Base-by-base conservation (phyloP, 2,329 filamentous ascomycete species). In the Sclerotinia borealis region DNA sequence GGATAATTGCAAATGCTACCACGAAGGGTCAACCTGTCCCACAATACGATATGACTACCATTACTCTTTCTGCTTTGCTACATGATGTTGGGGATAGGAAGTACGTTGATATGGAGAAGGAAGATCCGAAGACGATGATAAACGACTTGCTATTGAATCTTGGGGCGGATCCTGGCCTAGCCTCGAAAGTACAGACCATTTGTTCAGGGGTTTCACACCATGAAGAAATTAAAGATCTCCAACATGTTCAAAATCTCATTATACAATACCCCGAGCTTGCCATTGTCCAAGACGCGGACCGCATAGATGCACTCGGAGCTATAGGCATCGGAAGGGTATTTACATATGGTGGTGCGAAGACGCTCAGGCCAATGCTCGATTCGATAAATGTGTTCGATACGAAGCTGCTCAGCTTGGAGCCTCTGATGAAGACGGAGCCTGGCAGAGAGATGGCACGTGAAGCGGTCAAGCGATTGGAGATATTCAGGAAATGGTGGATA, bases 281-380 rank as follows among this genome's bases (percentile, higher is more conserved):
- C 0, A 84, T 96, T 54, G 92, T 97, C 37, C 93, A 97, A 77
- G 93, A 97, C 75, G 93, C 93, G 4, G 93, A 97, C 78, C 82
- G 93, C 8, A 79, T 98, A n/a, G 93, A 98, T 77, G 90, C 92
- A 4, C 87, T 97, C 56, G 93, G 93, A 1, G 91, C 90, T 0
- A 84, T 96, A 34, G 93, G 93, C 0, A 86, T 96, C 59, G 92
- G 84, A 2, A 80, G 93, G 47, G 84, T 84, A 47, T 93, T 95
- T 74, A 86, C 88, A 0, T 97, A 86, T 74, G 85, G 89, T 0
- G 92, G 88, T 0, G 88, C 86, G 13, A 85, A 82, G 74, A 63
- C 60, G 13, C 72, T 74, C 5, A 77, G 79, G 29, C 82, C 80
- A 49, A 77, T 96, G 80, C 79, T 81, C 43, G 82, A 84, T 43